Percentiles rank a stretch among this genome's conserved stretches.
phyloP scores from a whole-genome alignment of 441 rosid genomes.

The Lepidium campestre region DNA sequence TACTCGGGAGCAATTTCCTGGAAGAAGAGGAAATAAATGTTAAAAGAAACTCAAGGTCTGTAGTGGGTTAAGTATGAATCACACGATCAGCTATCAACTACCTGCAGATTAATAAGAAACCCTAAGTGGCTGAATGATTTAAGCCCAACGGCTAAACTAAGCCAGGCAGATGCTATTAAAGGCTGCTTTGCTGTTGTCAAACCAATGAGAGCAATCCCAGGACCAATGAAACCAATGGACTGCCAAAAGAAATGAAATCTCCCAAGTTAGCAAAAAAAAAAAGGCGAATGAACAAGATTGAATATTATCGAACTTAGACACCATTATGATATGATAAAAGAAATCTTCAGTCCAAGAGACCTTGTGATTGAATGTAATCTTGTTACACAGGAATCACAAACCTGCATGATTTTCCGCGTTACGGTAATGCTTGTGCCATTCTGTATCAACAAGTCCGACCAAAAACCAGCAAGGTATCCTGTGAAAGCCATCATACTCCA shows the following conservation, averaged over 20 bases:
- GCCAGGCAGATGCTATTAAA: slow-evolving; percentile 82
- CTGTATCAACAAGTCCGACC: slow-evolving; percentile 73
- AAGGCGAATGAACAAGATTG: background rate
- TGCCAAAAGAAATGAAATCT: slow-evolving; percentile 30
- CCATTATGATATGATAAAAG: background rate
- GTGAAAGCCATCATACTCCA: slow-evolving; percentile 93
- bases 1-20: slow-evolving; percentile 93
- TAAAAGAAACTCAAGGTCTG: slow-evolving; percentile 11
- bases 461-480: slow-evolving; percentile 75
- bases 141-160: slow-evolving; percentile 78
- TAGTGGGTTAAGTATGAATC: background rate
- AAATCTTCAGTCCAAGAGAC: background rate
- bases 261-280: background rate
- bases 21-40: slow-evolving; percentile 17
- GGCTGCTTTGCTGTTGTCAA: slow-evolving; percentile 70
- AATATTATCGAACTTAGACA: background rate
- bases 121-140: slow-evolving; percentile 96
- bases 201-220: slow-evolving; percentile 77
- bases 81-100: slow-evolving; percentile 15
- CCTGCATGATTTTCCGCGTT: slow-evolving; percentile 97
- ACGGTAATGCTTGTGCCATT: slow-evolving; percentile 66
- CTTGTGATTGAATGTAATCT: background rate
- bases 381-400: slow-evolving; percentile 22
- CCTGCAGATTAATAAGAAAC: slow-evolving; percentile 95
- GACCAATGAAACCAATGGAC: slow-evolving; percentile 88